Base-by-base conservation (phyloP, 1,139 yeast genomes). In the Scheffersomyces cryptocercus region DNA sequence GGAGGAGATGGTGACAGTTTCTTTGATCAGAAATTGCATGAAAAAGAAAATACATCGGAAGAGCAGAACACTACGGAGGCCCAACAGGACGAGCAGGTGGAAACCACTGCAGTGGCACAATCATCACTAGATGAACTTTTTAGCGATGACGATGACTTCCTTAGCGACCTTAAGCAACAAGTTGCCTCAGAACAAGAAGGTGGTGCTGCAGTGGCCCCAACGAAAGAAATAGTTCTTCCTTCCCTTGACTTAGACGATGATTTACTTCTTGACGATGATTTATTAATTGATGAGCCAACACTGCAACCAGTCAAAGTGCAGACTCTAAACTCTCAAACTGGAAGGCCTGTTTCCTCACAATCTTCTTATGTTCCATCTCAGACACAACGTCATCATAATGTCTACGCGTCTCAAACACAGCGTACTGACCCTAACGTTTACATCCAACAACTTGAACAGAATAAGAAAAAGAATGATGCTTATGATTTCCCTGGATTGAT, bases 401-500 rank as follows among this genome's bases (percentile, higher is more conserved):
- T 34, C n/a, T 36, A 38, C 26, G 38, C 48, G n/a, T 37, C 44
- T 9, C 33, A 31, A 31, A 31, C 20, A 15, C 15, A 12, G 24
- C 15, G 35, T 14, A 31, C 36, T 3, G 34, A 41, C 42, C 12
- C 42, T 11, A 56, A 56, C 38, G 53, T 62, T 10, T 57, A 67
- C 37, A 45, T 62, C 9, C 49, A 62, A 44, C 67, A 67, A 42
- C 58, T 80, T 12, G 73, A 70, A 37, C 64, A 64, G 20, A 71
- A 71, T 20, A 82, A 83, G 59, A 76, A 77, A 55, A 83, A 81
- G 54, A 77, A 84, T 13, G 88, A 84, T 64, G 88, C 89, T 1
- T 88, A 87, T 57, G 96, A 88, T 59, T 82, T 88, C 53, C 96
- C 96, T 1, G 68, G 77, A 33, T 83, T 75, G 42, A 64, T 88